Percentiles rank a stretch among this genome's conserved stretches.
These are phyloP conservation scores for Lophiostoma macrostomum DNA, from an alignment of 495 filamentous ascomycete genomes.

Conservation along the genomic window DNA sequence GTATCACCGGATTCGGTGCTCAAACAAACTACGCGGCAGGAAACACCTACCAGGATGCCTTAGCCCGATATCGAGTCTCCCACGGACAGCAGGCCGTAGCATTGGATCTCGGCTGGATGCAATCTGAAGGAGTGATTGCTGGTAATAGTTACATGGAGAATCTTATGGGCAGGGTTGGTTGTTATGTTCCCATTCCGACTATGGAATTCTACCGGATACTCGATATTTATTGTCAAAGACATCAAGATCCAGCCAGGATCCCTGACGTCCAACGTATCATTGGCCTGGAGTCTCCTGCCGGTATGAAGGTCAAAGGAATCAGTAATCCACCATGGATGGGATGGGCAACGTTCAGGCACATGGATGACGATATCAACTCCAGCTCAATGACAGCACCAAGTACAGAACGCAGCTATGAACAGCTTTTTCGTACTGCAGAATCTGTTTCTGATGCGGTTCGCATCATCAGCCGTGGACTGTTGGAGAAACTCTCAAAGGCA, in stretches of 20 bases:
- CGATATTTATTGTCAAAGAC: too few species aligned
- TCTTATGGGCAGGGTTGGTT: background rate
- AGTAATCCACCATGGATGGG: too few species aligned
- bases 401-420: background rate
- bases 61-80: constrained; percentile 5
- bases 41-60: constrained; percentile 8
- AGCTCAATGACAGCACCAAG: background rate
- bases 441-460: background rate
- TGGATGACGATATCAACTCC: too few species aligned
- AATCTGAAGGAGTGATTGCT: constrained; percentile 15
- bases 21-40: constrained; percentile 15
- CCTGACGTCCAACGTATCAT: too few species aligned
- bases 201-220: too few species aligned
- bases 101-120: constrained; percentile 13
- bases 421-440: background rate
- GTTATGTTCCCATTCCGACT: too few species aligned
- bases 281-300: too few species aligned
- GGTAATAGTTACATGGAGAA: constrained; percentile 1
- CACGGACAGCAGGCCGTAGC: background rate
- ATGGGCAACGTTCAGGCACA: too few species aligned
- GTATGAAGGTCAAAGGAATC: too few species aligned
- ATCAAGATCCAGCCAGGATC: too few species aligned
- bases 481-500: constrained; percentile 1
- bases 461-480: background rate
- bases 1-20: constrained; percentile 2